Percentiles rank a stretch among this genome's conserved stretches.
Evolutionary conservation across 2,329 filamentous ascomycete genomes (phyloP).

Genomic region (Sporothrix euskadiensis): DNA sequence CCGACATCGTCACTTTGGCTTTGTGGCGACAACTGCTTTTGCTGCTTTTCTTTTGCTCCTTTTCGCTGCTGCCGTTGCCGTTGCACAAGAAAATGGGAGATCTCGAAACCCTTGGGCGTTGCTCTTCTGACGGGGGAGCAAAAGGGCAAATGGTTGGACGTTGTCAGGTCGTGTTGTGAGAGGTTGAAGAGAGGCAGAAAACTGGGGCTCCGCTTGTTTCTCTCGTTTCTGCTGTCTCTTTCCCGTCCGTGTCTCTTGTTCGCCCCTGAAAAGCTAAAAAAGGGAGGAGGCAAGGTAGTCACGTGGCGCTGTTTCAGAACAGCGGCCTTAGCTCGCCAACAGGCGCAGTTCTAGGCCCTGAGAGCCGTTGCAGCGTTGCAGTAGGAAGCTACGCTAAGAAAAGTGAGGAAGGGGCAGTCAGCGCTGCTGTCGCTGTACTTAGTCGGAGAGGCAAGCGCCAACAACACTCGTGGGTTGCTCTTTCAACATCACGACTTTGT

Average conservation of each 20-base stretch:
- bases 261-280: constrained; percentile 8
- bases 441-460: background rate
- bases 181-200: constrained; percentile 16
- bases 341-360: background rate
- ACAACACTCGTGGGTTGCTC: background rate
- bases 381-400: constrained; percentile 9
- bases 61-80: background rate
- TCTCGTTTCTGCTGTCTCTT: background rate
- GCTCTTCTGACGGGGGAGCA: background rate
- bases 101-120: constrained; percentile 13
- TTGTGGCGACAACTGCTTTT: background rate
- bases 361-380: background rate
- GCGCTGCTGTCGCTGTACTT: background rate
- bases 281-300: constrained; percentile 6
- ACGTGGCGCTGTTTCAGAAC: constrained; percentile 17
- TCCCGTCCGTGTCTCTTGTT: background rate
- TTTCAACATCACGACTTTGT: background rate
- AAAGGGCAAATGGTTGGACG: background rate
- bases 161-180: background rate
- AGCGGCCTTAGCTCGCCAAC: constrained; percentile 13
- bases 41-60: background rate
- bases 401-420: background rate
- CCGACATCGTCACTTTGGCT: background rate
- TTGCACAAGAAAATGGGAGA: background rate
- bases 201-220: background rate